Base-by-base conservation (phyloP, 192 early-diverging fungal species). In the Rhizoclosmatium sp. region DNA sequence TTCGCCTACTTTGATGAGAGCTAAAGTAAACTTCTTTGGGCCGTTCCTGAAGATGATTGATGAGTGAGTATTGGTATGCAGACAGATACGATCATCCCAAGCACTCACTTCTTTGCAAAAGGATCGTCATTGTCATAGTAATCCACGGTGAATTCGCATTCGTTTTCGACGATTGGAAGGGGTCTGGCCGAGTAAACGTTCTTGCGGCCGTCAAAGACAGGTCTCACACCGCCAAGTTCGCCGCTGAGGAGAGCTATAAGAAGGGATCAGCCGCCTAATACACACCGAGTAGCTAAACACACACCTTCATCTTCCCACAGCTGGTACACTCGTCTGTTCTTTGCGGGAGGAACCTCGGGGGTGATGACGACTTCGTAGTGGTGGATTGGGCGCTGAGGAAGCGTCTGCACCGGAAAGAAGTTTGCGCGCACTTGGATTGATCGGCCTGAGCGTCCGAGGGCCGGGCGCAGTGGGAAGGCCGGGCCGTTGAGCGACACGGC, bases 331-430 rank as follows among this genome's bases (percentile, higher is more conserved):
- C 89, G 82, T 5, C 93, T 75, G 78, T 93, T 92, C 47, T 96
- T 91, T 3, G 90, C 87, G 2, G 92, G 91, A 12, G 95, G 94
- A 19, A 94, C 93, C 66, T 94, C 91, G 4, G 95, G 94, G 1
- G 81, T 82, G 42, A 98, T 92, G 0, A 86, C 87, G 12, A 98
- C 86, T 83, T 96, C 94, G 84, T 97, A 99, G 73, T 98, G 97
- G 81, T 93, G 88, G n/a, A 99, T 88, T 3, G 90, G 89, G 0
- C 78, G 84, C 16, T 88, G 79, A 2, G 92, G 91, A 14, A 93
- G 88, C 39, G 86, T 84, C 42, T 79, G 83, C 45, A 98, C 81
- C 65, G 93, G 91, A 78, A 96, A 94, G 77, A 93, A 94, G 83
- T 99, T 99, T 31, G 86, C 69, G 12, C 86, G 69, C 12, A 88